These are phyloP conservation scores for Epichloe gansuensis DNA, from an alignment of 2,329 filamentous ascomycete genomes.

Conservation along the genomic window DNA sequence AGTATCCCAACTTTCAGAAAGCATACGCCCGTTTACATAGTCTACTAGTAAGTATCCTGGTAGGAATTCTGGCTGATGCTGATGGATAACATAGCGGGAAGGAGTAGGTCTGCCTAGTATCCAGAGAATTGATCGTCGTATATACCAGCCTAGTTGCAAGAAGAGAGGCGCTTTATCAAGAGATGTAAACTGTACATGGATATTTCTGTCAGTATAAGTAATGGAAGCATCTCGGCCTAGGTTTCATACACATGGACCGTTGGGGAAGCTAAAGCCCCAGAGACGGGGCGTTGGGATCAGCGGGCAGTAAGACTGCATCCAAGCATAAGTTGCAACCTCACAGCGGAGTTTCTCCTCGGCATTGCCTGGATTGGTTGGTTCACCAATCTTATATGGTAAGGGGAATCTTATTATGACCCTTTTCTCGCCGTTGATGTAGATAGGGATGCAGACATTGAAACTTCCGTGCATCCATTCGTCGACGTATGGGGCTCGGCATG, in stretches of 20 bases:
- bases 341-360: constrained; percentile 28
- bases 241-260: not conserved
- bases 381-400: not conserved
- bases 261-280: constrained; percentile 11
- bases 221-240: too few relatives aligned
- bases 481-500: too few relatives aligned
- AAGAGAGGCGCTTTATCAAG: not conserved
- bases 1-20: too few relatives aligned
- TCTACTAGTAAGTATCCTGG: not conserved
- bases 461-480: constrained; percentile 19
- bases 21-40: too few relatives aligned
- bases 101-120: too few relatives aligned
- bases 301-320: constrained; percentile 14
- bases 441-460: constrained; percentile 25
- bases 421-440: constrained; percentile 16
- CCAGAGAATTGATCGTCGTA: too few relatives aligned
- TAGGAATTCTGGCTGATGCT: not conserved
- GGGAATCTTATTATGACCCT: constrained; percentile 21
- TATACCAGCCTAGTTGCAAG: too few relatives aligned
- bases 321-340: constrained; percentile 13
- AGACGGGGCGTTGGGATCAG: constrained; percentile 11
- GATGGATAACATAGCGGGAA: not conserved
- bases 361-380: constrained; percentile 21
- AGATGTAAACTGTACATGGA: not conserved
- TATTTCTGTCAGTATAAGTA: not conserved